A percentile compares a stretch with the other conserved stretches of the same genome.
These are phyloP conservation scores for Leccinum cinnamomeum DNA, from an alignment of 1,284 basidiomycete genomes.

Conservation along the genomic window DNA sequence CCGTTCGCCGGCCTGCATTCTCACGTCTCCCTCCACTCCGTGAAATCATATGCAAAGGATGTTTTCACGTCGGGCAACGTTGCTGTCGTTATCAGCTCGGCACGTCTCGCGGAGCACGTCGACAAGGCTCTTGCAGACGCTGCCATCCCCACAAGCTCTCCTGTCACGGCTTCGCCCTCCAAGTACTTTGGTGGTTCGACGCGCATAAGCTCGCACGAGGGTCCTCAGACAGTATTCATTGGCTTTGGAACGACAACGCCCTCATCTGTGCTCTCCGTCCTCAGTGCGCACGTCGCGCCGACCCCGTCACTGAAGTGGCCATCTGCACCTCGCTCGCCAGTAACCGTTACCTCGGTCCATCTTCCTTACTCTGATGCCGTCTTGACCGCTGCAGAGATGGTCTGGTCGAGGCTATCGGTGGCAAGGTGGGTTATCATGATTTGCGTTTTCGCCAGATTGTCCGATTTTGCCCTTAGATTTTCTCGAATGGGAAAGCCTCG, in stretches of 20 bases:
- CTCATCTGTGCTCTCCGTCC: conserved; percentile 72
- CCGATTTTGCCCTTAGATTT: no score
- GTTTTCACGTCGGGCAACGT: conserved; percentile 80
- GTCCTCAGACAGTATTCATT: conserved; percentile 77
- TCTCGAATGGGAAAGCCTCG: conserved; percentile 38
- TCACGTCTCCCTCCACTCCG: conserved; percentile 63
- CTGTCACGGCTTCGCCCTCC: conserved; percentile 43
- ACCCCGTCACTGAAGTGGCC: conserved; percentile 83
- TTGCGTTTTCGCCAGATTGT: conserved; percentile 3
- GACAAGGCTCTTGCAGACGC: conserved; percentile 62
- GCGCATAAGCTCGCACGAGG: conserved; percentile 60
- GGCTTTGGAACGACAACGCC: conserved; percentile 73
- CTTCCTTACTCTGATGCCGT: conserved; percentile 89
- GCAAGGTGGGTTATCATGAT: conserved; percentile 49
- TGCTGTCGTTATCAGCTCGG: conserved; percentile 78
- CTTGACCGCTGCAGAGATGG: conserved; percentile 83
- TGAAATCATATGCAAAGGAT: conserved; percentile 70
- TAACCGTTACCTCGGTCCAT: conserved; percentile 70
- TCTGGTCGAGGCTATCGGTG: conserved; percentile 59
- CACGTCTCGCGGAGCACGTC: conserved; percentile 70
- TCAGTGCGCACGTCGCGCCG: conserved; percentile 77
- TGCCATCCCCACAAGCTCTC: conserved; percentile 41
- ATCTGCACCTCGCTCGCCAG: conserved; percentile 48
- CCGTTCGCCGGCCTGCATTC: conserved; percentile 78
- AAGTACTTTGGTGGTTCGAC: conserved; percentile 87